These are phyloP conservation scores for Penicillium parvum DNA, from an alignment of 495 filamentous ascomycete genomes.

Conservation along the genomic window DNA sequence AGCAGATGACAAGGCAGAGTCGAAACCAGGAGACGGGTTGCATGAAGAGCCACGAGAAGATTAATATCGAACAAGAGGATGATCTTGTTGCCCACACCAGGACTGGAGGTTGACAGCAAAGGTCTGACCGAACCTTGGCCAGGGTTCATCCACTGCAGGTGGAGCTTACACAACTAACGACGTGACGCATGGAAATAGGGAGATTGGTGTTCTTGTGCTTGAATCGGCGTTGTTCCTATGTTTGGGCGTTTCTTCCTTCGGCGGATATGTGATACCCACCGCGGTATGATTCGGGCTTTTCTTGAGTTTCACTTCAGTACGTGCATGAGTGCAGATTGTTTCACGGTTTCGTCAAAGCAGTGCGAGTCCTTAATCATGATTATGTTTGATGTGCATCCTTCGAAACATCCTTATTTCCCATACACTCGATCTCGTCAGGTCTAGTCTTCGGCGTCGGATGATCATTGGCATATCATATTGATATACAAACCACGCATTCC, in stretches of 20 bases:
- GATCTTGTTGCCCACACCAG: too few relatives aligned
- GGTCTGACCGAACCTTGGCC: too few relatives aligned
- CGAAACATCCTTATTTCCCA: neutral
- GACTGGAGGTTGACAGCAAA: constrained; percentile 4
- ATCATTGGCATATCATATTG: constrained; percentile 31
- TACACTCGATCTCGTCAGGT: neutral
- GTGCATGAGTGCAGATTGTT: constrained; percentile 12
- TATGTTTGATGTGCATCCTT: neutral
- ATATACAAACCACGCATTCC: constrained; percentile 31
- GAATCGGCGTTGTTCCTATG: constrained; percentile 15
- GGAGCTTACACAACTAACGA: constrained; percentile 19
- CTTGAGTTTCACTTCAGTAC: constrained; percentile 7
- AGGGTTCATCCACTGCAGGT: constrained; percentile 6
- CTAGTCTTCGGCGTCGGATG: constrained; percentile 13
- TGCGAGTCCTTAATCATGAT: too few relatives aligned
- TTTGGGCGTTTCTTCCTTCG: constrained; percentile 10
- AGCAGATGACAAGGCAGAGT: constrained; percentile 22
- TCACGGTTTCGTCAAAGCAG: too few relatives aligned
- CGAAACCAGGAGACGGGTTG: constrained; percentile 5
- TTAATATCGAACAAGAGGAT: constrained; percentile 2
- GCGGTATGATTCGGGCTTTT: constrained; percentile 15
- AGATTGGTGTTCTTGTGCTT: constrained; percentile 10
- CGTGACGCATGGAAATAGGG: constrained; percentile 19
- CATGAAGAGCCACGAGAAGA: constrained; percentile 11
- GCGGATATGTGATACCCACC: constrained; percentile 27